Base-by-base conservation (phyloP, 176 grass and related monocot genomes). In the Aegilops sharonensis region DNA sequence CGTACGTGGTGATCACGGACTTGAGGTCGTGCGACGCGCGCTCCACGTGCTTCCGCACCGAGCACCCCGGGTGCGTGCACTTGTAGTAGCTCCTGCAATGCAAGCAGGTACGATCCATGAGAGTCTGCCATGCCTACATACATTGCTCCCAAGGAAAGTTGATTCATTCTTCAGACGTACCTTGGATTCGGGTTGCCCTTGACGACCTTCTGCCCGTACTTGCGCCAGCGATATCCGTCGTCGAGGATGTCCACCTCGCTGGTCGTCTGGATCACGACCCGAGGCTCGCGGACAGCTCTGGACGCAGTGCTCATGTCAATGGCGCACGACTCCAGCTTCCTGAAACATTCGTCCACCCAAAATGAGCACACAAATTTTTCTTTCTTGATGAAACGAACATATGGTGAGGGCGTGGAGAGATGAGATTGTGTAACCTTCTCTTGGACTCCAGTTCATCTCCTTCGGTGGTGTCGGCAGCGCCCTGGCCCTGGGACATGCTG, bases 201-300 rank as follows among this genome's bases (percentile, higher is more conserved):
- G 24, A 95, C 93, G 36, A 92, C 93, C 88, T 95, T 95, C 64
- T 95, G 93, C 36, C 93, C 93, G 17, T 95, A 95, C 63, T 95
- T 95, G 85, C 93, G 93, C 93, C 93, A 95, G 66, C 93, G 93
- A 68, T 92, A 95, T 56, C 93, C 93, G 67, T 95, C 93, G 7
- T 95, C 90, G 15, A 95, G 88, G 81, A 92, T 90, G 85, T 92
- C 93, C 13, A 90, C 76, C 64, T 95, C 90, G 40, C 90, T 95
- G 2, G 85, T 95, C 77, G 93, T 89, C 79, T 92, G 93, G 80
- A 94, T 89, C 88, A 94, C 90, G 5, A 94, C 88, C 6, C 90
- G 86, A 3, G 93, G 93, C 86, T 94, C 90, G 27, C 92, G 89
- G 12, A 91, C 78, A 25, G 87, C 89, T 56, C 92, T 81, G 8